Evolutionary conservation across 345 rosid species (phyloP).

Genomic region (Lepidium sativum): DNA sequence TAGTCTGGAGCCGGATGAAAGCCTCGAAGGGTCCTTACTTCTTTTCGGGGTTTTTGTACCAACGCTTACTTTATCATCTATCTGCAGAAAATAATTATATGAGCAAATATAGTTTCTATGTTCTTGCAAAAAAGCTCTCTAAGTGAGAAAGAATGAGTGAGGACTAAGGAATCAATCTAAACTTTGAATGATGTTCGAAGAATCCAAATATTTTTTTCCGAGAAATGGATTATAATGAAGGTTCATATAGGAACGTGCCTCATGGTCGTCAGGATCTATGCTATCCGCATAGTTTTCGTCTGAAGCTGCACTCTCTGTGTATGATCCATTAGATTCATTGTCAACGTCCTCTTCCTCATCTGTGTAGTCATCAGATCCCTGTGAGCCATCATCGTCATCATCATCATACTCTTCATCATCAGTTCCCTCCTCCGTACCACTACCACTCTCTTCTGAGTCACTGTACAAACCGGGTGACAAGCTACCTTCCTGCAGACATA

Average conservation of each 20-base stretch:
- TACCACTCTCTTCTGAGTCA: conserved; percentile 71
- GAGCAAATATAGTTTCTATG: background rate
- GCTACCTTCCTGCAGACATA: conserved; percentile 64
- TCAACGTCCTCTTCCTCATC: conserved; percentile 47
- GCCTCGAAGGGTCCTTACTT: conserved; percentile 29
- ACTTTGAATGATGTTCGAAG: background rate
- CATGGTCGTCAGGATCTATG: conserved; percentile 34
- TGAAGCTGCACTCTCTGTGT: conserved; percentile 38
- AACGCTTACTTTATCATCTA: conserved; percentile 27
- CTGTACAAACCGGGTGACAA: conserved; percentile 70
- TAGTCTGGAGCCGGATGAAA: conserved; percentile 28
- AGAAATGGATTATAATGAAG: background rate
- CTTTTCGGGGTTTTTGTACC: conserved; percentile 30
- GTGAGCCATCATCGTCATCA: conserved; percentile 41
- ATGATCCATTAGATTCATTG: conserved; percentile 40
- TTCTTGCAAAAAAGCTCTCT: background rate
- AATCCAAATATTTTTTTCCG: background rate
- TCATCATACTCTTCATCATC: conserved; percentile 83
- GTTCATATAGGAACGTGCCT: conserved; percentile 34
- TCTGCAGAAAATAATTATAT: conserved; percentile 34
- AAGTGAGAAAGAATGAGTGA: conserved; percentile 6
- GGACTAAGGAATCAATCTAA: background rate
- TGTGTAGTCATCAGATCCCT: conserved; percentile 37
- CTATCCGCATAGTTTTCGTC: conserved; percentile 30
- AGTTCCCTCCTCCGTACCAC: conserved; percentile 72